Percentiles rank a stretch among this genome's conserved stretches.
These are phyloP conservation scores for Candida sojae DNA, from an alignment of 1,139 yeast species.

Conservation along the genomic window DNA sequence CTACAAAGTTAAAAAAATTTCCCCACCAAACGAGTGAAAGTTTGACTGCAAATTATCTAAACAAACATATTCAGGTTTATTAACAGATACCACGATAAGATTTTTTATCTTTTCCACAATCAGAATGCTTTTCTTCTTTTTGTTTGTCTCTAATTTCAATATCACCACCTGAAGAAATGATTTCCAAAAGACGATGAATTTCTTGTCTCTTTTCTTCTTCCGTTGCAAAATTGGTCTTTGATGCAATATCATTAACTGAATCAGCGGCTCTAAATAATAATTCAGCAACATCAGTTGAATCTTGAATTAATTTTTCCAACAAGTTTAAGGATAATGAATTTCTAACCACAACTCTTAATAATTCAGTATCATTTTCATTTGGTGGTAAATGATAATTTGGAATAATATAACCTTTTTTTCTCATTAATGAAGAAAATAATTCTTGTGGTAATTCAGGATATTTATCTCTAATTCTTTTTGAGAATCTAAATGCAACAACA, in stretches of 20 bases:
- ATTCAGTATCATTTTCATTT: slow-evolving; percentile 54
- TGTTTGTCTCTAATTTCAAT: slow-evolving; percentile 29
- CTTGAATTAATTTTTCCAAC: slow-evolving; percentile 70
- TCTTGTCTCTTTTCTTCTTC: slow-evolving; percentile 22
- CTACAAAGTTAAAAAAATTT: no score
- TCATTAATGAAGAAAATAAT: slow-evolving; percentile 67
- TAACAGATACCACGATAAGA: slow-evolving; percentile 60
- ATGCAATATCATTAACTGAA: slow-evolving; percentile 24
- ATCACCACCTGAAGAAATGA: slow-evolving; percentile 42
- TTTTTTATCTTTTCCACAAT: slow-evolving; percentile 33
- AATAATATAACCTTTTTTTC: slow-evolving; percentile 83
- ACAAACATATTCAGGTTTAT: slow-evolving; percentile 1
- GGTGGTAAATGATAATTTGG: slow-evolving; percentile 91
- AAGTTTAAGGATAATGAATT: slow-evolving; percentile 70
- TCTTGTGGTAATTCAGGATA: slow-evolving; percentile 89
- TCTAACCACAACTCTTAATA: slow-evolving; percentile 83
- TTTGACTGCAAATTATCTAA: no score
- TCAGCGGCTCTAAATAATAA: slow-evolving; percentile 46
- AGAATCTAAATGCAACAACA: slow-evolving; percentile 81
- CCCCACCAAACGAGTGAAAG: no score
- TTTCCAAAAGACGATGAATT: slow-evolving; percentile 35
- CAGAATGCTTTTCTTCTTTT: slow-evolving; percentile 22
- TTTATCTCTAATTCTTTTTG: slow-evolving; percentile 53
- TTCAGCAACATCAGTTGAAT: slow-evolving; percentile 58
- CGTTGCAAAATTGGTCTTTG: slow-evolving; percentile 16